A percentile compares a stretch with the other conserved stretches of the same genome.
Conservation (phyloP, 768 basidiomycete genomes). For the Dendrothele bispora region DNA sequence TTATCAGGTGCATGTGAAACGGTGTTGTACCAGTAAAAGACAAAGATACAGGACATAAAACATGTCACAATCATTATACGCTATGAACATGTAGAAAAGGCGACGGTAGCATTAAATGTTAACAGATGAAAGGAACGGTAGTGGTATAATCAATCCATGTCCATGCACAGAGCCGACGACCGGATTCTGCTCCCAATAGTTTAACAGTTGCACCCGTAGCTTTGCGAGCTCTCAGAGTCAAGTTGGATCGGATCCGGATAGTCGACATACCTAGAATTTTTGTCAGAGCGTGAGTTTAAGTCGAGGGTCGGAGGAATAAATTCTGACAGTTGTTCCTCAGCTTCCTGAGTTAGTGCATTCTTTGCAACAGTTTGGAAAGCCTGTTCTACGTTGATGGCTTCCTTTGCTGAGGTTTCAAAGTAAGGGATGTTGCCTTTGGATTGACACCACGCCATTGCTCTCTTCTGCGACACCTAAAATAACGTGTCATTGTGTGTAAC, state of each 20-base stretch:
- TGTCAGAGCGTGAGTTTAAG: constrained; percentile 10
- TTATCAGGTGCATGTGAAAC: too few species aligned
- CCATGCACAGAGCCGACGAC: neutral
- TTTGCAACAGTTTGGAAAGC: constrained; percentile 99
- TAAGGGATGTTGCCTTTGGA: constrained; percentile 99
- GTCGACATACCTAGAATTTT: constrained; percentile 79
- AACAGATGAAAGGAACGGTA: constrained; percentile 2
- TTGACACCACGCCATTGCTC: constrained; percentile 99
- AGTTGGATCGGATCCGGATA: constrained; percentile 99
- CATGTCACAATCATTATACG: too few species aligned
- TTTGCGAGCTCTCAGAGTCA: constrained; percentile 89
- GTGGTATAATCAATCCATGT: neutral
- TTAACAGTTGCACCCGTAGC: constrained; percentile 90
- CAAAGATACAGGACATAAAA: too few species aligned
- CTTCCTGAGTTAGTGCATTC: constrained; percentile 97
- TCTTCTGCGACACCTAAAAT: constrained; percentile 92
- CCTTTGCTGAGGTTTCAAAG: constrained; percentile 99
- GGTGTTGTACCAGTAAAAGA: too few species aligned
- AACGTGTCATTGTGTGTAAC: constrained; percentile 8
- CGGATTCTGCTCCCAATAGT: neutral
- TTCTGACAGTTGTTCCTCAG: constrained; percentile 88
- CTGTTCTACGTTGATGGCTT: constrained; percentile 99
- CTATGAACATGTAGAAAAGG: neutral
- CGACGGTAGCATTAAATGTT: constrained; percentile 1
- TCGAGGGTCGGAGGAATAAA: constrained; percentile 14